Base-by-base conservation (phyloP, 2,329 filamentous ascomycete species). In the Trichocomaceae sp. region DNA sequence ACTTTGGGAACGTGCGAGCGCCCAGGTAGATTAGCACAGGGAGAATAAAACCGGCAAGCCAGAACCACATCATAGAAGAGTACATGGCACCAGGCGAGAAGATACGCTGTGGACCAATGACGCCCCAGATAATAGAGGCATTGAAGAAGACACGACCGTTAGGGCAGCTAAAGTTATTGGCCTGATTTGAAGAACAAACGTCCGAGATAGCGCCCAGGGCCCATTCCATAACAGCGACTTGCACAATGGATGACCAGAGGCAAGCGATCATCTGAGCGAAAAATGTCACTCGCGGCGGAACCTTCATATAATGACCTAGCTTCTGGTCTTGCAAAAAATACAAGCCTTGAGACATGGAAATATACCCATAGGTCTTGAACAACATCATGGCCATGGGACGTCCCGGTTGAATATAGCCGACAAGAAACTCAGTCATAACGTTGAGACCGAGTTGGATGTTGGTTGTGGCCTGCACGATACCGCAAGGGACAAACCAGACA, bases 291-390 rank as follows among this genome's bases (percentile, higher is more conserved):
- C 76, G 71, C 0, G 78, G 79, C 0, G 79, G 72, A 4, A 75
- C 62, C 56, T 75, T 75, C 83, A 88, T 86, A 72, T 87, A 87
- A 66, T 87, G 84, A 7, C 68, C 84, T 2, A 85, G 76, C 66
- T 86, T 86, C 62, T 86, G 75, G 61, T 86, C 84, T 65, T 84
- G 81, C 5, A 77, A 75, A 66, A 86, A 86, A 66, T 80, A 83
- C 49, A 86, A 73, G 0, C 81, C 84, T 66, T 86, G 82, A 15
- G 76, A 76, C 82, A 86, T 85, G 70, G 77, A 82, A 54, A 87
- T 80, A 65, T 86, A 87, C 50, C 84, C 83, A 62, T 85, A 88
- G 58, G 84, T 86, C 70, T 88, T 88, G 75, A 88, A 88, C 72
- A 88, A 79, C 85, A 89, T 89, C 79, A 88, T 84, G 47, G 84